Evolutionary conservation across 805 yeast genomes (phyloP).

Genomic region (Lachancea meyersii): DNA sequence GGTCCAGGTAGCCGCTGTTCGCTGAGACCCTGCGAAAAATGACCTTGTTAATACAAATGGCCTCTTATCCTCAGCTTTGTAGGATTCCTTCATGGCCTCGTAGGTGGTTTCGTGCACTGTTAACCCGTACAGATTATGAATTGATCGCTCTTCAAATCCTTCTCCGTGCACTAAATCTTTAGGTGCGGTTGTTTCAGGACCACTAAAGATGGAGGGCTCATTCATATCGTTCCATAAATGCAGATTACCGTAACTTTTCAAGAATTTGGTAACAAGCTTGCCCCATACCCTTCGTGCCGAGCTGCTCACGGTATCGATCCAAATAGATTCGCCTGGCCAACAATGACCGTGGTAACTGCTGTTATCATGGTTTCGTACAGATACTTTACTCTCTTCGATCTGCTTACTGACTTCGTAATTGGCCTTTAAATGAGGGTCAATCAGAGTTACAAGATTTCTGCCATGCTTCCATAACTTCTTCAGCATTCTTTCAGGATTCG

Average conservation of each 20-base stretch:
- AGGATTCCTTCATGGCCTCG: slow-evolving; percentile 52
- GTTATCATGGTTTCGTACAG: slow-evolving; percentile 43
- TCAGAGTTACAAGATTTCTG: slow-evolving; percentile 73
- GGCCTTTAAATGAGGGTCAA: slow-evolving; percentile 86
- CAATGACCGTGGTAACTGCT: slow-evolving; percentile 74
- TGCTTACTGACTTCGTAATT: slow-evolving; percentile 59
- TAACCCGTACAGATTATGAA: slow-evolving; percentile 81
- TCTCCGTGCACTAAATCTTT: slow-evolving; percentile 75
- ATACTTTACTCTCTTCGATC: slow-evolving; percentile 39
- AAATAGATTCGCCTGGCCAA: slow-evolving; percentile 95
- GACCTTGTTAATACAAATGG: slow-evolving; percentile 88
- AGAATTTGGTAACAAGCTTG: slow-evolving; percentile 42
- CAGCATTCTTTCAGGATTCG: slow-evolving; percentile 68
- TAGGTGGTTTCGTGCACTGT: slow-evolving; percentile 77
- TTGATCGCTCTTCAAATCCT: slow-evolving; percentile 82
- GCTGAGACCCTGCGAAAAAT: slow-evolving; percentile 85
- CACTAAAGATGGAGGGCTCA: slow-evolving; percentile 92
- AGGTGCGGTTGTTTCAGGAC: slow-evolving; percentile 90
- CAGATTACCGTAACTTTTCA: slow-evolving; percentile 52
- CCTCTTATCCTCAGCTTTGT: slow-evolving; percentile 42
- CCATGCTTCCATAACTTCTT: slow-evolving; percentile 59
- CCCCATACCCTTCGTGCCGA: slow-evolving; percentile 56
- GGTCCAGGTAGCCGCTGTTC: slow-evolving; percentile 93
- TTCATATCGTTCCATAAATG: slow-evolving; percentile 98
- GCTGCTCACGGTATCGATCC: slow-evolving; percentile 84